A percentile compares a stretch with the other conserved stretches of the same genome.
These are phyloP conservation scores for Sporothrix mexicana DNA, from an alignment of 2,329 filamentous ascomycete species.

Conservation along the genomic window DNA sequence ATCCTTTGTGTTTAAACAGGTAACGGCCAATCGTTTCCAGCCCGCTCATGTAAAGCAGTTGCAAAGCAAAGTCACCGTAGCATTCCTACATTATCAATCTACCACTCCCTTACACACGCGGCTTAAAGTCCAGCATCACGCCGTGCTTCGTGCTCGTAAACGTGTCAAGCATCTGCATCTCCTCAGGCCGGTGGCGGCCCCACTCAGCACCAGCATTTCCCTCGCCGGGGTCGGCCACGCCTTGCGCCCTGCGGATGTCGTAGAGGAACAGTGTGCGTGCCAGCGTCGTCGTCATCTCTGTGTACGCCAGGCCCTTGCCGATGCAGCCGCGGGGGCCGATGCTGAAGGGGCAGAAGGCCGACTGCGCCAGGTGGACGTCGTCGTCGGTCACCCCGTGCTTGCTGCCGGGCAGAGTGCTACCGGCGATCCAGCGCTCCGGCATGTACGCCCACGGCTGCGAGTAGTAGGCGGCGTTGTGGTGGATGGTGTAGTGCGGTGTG, in stretches of 20 bases:
- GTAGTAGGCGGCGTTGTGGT: constrained; percentile 69
- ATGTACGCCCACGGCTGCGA: constrained; percentile 62
- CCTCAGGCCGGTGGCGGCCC: constrained; percentile 60
- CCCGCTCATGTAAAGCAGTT: too few relatives aligned
- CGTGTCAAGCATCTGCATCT: constrained; percentile 74
- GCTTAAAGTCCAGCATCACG: constrained; percentile 66
- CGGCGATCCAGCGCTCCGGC: constrained; percentile 70
- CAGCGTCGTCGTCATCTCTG: constrained; percentile 68
- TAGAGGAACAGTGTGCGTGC: constrained; percentile 67
- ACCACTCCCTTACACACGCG: constrained; percentile 9
- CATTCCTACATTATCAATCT: background rate
- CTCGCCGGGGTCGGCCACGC: constrained; percentile 59
- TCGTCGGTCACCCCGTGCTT: constrained; percentile 51
- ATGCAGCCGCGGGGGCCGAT: constrained; percentile 74
- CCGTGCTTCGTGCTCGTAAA: constrained; percentile 78
- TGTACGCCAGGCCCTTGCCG: constrained; percentile 71
- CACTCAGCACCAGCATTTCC: constrained; percentile 55
- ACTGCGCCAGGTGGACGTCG: constrained; percentile 62
- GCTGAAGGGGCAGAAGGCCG: constrained; percentile 76
- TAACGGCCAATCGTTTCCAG: too few relatives aligned
- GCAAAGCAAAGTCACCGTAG: background rate
- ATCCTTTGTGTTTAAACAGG: background rate
- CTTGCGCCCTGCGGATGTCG: constrained; percentile 60
- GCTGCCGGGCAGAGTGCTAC: constrained; percentile 42
- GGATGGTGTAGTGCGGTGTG: constrained; percentile 70